Evolutionary conservation across 2,329 filamentous ascomycete genomes (phyloP).

Genomic region (Colletotrichum tanaceti): DNA sequence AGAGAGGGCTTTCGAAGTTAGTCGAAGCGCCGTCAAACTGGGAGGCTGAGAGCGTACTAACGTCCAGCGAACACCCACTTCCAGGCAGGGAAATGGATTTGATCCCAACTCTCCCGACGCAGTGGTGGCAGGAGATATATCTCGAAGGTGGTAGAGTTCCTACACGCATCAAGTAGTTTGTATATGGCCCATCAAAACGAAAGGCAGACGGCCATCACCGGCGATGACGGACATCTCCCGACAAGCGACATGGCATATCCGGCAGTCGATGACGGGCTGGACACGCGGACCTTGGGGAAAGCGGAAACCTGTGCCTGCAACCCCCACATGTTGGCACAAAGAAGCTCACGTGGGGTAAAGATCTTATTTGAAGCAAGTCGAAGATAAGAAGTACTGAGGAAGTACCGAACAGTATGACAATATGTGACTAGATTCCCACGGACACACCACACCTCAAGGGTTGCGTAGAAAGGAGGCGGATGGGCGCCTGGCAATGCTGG

Average conservation of each 20-base stretch:
- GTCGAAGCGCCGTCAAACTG: background rate
- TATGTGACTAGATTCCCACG: too few species aligned
- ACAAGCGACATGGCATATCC: background rate
- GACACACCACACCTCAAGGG: background rate
- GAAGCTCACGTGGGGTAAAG: background rate
- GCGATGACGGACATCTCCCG: background rate
- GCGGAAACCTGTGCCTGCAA: background rate
- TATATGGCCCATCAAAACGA: background rate
- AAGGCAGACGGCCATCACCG: background rate
- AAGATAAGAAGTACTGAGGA: background rate
- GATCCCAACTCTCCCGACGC: too few species aligned
- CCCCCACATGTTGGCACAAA: background rate
- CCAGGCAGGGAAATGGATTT: conserved; percentile 21
- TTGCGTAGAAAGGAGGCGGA: background rate
- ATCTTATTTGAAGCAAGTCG: background rate
- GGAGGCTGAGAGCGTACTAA: background rate
- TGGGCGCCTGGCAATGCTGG: too few species aligned
- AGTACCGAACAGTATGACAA: background rate
- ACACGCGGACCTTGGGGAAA: background rate
- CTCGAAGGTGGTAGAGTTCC: conserved; percentile 1
- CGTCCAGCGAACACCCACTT: conserved; percentile 12
- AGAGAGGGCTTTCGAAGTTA: background rate
- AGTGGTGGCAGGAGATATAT: background rate
- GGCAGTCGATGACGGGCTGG: background rate
- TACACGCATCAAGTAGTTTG: background rate